Evolutionary conservation across 2,329 filamentous ascomycete species (phyloP), one percentile per base, ranked within the genome.

Genomic region (Aspergillus jensenii): DNA sequence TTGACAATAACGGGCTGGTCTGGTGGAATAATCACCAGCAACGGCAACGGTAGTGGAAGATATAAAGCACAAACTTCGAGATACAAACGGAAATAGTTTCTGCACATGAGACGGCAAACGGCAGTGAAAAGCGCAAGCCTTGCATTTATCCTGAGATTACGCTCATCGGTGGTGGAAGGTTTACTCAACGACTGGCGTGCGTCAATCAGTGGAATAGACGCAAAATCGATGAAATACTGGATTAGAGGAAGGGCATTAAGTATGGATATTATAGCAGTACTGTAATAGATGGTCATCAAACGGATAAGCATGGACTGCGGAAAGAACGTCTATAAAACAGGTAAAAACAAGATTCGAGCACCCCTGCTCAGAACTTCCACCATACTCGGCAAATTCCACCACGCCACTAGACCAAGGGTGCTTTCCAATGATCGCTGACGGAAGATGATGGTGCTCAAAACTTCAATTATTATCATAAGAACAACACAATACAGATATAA

Each of bases 381-480:
- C 43, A 49, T n/a, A 19, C 39, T 35, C 41, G 17, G 41, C 25
- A 21, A 31, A 31, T 31, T 58, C 35, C 47, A 47, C 43, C 43
- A 59, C 14, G 62, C 55, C 37, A 23, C 59, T 49, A 59, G 60
- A 54, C 39, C 54, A 59, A 47, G 61, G 50, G 59, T 65, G 62
- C 64, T 63, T 65, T 59, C 60, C 59, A 52, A 61, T 61, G 52
- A 46, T 61, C 54, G 59, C 59, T 52, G 53, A 59, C 62, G 63
- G 62, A 67, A 54, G 62, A 63, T 60, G 59, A 68, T 63, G 62
- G 67, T 71, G 66, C 66, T 65, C 67, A 70, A 63, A 69, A 68
- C 67, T 70, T 67, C 62, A 69, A 73, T 76, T 76, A 76, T 75
- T 76, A 76, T 75, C 71, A 72, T 75, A 65, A 74, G 69, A 71